A percentile compares a stretch with the other conserved stretches of the same genome.
phyloP scores from a whole-genome alignment of 225 moss, liverwort and hornwort genomes.

The Sphagnum tenellum region DNA sequence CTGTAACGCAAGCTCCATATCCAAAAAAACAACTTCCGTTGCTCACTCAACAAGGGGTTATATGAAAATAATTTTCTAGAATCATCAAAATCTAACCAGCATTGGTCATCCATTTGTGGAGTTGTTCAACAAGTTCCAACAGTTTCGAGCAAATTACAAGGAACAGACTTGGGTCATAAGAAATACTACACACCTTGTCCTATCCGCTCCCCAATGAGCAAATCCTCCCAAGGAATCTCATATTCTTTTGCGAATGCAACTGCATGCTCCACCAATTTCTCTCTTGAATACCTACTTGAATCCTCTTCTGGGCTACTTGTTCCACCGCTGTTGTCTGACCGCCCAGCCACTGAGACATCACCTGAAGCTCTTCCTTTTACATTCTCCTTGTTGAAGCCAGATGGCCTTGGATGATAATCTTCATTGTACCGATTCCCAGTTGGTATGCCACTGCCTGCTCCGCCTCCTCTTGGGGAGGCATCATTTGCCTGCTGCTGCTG shows the following conservation, averaged over 20 bases:
- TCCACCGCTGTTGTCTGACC: conserved; percentile 13
- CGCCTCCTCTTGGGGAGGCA: conserved; percentile 36
- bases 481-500: conserved; percentile 37
- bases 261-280: conserved; percentile 58
- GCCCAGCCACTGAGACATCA: conserved; percentile 19
- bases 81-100: too few species aligned
- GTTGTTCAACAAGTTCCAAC: too few species aligned
- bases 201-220: conserved; percentile 79
- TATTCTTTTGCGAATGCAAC: conserved; percentile 55
- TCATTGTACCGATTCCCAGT: background rate
- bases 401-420: conserved; percentile 11
- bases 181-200: conserved; percentile 57
- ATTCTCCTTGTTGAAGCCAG: conserved; percentile 22
- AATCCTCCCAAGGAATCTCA: conserved; percentile 86
- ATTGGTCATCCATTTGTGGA: too few species aligned
- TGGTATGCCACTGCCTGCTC: conserved; percentile 6
- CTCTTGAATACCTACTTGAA: conserved; percentile 30
- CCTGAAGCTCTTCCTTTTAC: conserved; percentile 8
- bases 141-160: too few species aligned
- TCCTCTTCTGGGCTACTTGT: conserved; percentile 43
- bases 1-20: too few species aligned
- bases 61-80: too few species aligned
- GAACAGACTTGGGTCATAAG: too few species aligned
- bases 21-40: background rate
- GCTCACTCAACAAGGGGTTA: too few species aligned